Base-by-base conservation (phyloP, 2,329 filamentous ascomycete genomes). In the Exophiala alcalophila region DNA sequence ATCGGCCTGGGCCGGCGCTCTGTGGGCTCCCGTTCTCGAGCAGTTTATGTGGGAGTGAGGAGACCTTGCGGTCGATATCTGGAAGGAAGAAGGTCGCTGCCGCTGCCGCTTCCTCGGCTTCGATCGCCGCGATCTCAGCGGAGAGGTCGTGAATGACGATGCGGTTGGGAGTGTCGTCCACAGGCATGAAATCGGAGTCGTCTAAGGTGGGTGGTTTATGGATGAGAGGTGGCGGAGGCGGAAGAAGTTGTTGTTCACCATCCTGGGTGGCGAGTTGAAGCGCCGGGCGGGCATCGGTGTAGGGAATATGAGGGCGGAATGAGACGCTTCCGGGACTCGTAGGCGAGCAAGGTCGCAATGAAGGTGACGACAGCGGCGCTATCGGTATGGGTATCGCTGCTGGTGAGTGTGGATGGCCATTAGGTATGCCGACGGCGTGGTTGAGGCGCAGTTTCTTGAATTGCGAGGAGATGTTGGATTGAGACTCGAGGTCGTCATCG, bases 121-220 rank as follows among this genome's bases (percentile, higher is more conserved):
- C 79, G 19, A 75, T 70, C 52, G 83, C 80, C 10, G 83, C 83
- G 32, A 97, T 77, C 66, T 97, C 91, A 56, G 84, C 84, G 61
- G 94, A 89, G 7, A 98, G 73, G 65, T 94, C 82, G 70, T 90
- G 83, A 56, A 98, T 89, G 72, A 92, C 96, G 47, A 96, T 80
- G 60, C 84, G 86, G 68, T 94, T 76, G 58, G 86, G 85, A 21
- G 86, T 83, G 65, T 95, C 83, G 66, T 97, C 90, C 48, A 97
- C 63, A 44, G 84, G 77, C 91, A 97, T 96, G 43, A 65, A 60
- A 55, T 88, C 83, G 50, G 78, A 21, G 23, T 40, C 36, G 8
- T 34, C 11, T n/a, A 45, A 32, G 5, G 47, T 11, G 10, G 38
- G 46, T 10, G 28, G 11, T 30, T 38, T 14, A 32, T 23, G n/a